Conservation (phyloP, 2,329 filamentous ascomycete genomes). For the Tolypocladium tropicale region DNA sequence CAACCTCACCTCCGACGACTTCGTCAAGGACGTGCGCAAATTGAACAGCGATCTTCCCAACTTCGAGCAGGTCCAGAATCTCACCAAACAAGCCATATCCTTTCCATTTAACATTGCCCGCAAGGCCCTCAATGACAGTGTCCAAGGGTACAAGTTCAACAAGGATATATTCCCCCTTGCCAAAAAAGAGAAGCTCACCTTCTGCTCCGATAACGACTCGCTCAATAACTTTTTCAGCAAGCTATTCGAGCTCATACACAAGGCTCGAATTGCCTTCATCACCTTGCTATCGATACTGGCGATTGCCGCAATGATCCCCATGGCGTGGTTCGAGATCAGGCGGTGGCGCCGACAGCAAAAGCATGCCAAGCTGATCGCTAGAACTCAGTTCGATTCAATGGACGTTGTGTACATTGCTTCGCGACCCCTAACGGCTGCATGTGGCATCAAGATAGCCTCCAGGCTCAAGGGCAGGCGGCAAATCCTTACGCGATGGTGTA, state of each 20-base stretch:
- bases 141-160: slow-evolving; percentile 70
- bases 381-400: slow-evolving; percentile 64
- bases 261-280: slow-evolving; percentile 65
- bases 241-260: slow-evolving; percentile 54
- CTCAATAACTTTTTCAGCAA: slow-evolving; percentile 76
- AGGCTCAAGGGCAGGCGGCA: slow-evolving; percentile 56
- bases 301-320: slow-evolving; percentile 61
- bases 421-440: slow-evolving; percentile 62
- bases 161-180: slow-evolving; percentile 71
- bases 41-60: slow-evolving; percentile 73
- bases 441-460: slow-evolving; percentile 60
- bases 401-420: slow-evolving; percentile 85
- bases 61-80: slow-evolving; percentile 74
- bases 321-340: slow-evolving; percentile 72
- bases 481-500: slow-evolving; percentile 68
- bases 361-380: slow-evolving; percentile 54
- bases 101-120: slow-evolving; percentile 77
- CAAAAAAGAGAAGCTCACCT: slow-evolving; percentile 68
- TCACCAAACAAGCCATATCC: slow-evolving; percentile 64
- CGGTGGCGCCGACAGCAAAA: slow-evolving; percentile 65
- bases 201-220: slow-evolving; percentile 77
- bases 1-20: slow-evolving; percentile 52
- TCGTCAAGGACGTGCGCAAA: slow-evolving; percentile 58
- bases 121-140: slow-evolving; percentile 56
- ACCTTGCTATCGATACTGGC: slow-evolving; percentile 64